Conservation (phyloP, 257 asterid species). For the Prunella vulgaris region DNA sequence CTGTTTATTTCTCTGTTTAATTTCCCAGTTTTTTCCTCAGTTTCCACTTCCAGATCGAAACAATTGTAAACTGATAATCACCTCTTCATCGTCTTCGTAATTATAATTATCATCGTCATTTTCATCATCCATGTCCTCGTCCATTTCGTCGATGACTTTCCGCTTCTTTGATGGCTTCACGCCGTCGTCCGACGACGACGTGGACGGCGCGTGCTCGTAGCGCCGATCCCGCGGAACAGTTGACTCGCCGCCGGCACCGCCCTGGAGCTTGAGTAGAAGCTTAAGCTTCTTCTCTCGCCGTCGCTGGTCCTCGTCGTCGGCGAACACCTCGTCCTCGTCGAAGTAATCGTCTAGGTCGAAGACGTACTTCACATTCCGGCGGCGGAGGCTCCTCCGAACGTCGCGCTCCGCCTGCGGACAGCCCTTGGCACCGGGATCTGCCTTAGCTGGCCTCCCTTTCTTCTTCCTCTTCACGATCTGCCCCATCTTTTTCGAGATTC, state of each 20-base stretch:
- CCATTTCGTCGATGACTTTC: conserved; percentile 42
- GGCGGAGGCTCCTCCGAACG: conserved; percentile 82
- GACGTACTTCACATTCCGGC: conserved; percentile 81
- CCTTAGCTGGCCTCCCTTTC: conserved; percentile 85
- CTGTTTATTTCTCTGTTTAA: conserved; percentile 2
- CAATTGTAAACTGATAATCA: conserved; percentile 23
- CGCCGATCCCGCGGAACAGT: conserved; percentile 32
- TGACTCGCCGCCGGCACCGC: conserved; percentile 27
- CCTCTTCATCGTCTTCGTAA: conserved; percentile 43
- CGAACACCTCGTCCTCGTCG: conserved; percentile 82
- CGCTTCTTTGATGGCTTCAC: conserved; percentile 65
- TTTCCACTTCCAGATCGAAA: conserved; percentile 27
- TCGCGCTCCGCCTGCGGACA: conserved; percentile 42
- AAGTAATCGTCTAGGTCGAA: conserved; percentile 93
- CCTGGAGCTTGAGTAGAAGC: conserved; percentile 55
- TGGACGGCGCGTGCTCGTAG: conserved; percentile 51
- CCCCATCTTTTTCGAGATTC: conserved; percentile 61
- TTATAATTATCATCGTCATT: conserved; percentile 29
- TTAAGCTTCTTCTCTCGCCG: conserved; percentile 81
- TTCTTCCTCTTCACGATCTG: conserved; percentile 89
- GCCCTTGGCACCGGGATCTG: conserved; percentile 44
- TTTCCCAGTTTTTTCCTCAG: conserved; percentile 23
- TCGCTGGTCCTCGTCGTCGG: conserved; percentile 60
- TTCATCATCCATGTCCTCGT: conserved; percentile 38
- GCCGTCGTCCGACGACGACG: conserved; percentile 45